Evolutionary conservation across 768 basidiomycete species (phyloP), one percentile per base, ranked within the genome.

Genomic region (Termitomyces sp.): DNA sequence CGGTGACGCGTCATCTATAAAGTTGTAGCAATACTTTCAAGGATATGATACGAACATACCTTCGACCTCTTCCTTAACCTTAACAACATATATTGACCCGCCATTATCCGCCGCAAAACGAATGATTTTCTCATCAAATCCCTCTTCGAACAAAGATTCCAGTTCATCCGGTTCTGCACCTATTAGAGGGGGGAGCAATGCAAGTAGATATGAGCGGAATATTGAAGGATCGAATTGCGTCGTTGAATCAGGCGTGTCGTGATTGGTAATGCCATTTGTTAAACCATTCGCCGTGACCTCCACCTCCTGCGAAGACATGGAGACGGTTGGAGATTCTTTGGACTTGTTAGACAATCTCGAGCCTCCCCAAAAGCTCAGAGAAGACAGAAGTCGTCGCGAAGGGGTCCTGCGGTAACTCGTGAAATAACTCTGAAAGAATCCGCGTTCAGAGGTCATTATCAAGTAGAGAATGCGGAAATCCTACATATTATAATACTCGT

Each of bases 41-140:
- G 13, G 56, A 55, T 18, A 33, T 33, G 46, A 33, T n/a, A 36
- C 36, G 28, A 56, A 67, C 79, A 63, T 64, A 89, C 92, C 88
- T 74, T 91, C 91, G 14, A 77, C 74, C 51, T 89, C 89, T 38
- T 91, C 86, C 71, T 78, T 87, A 59, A 79, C 76, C 75, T 94
- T 93, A 40, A 91, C 86, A 32, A 95, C 86, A 71, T 94, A 95
- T 48, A 94, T 76, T 32, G 88, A 89, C 14, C 83, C 89, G 6
- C 86, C 86, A 32, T 82, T 84, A 63, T 95, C 93, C 4, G 77
- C 75, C 8, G 90, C 86, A 74, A 94, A 95, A 57, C 87, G 82
- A 51, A 81, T 70, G 23, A 93, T 87, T 64, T 83, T 85, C 63
- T 90, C 91, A 57, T 87, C 81, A 62, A 92, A 95, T 55, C 84